phyloP scores from a whole-genome alignment of 352 stramenopile species.

The Globisporangium sylvaticum region DNA sequence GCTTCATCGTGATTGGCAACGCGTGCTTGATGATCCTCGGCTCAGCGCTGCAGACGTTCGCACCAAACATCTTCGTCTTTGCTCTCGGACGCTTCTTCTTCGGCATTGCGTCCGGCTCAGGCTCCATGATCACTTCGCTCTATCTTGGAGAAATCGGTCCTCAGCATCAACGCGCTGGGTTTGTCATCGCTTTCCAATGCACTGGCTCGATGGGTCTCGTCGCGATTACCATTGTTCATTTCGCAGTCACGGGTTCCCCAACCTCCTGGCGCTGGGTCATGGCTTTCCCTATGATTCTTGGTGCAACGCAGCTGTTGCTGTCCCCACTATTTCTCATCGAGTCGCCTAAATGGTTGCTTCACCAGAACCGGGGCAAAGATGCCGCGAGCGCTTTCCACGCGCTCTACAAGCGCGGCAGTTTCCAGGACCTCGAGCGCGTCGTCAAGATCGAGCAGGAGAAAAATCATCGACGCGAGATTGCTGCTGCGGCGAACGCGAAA shows the following conservation, averaged over 20 bases:
- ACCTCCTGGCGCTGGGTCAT: constrained; percentile 40
- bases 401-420: constrained; percentile 29
- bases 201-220: constrained; percentile 28
- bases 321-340: constrained; percentile 26
- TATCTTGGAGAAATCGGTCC: constrained; percentile 37
- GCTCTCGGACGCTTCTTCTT: constrained; percentile 36
- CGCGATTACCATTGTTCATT: constrained; percentile 31
- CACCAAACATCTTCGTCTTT: constrained; percentile 35
- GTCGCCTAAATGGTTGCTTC: constrained; percentile 34
- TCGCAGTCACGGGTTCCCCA: constrained; percentile 25
- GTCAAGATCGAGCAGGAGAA: constrained; percentile 28
- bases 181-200: constrained; percentile 37
- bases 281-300: constrained; percentile 29
- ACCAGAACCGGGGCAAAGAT: constrained; percentile 21
- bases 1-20: constrained; percentile 28
- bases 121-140: constrained; percentile 30
- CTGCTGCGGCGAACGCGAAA: constrained; percentile 10
- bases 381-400: constrained; percentile 23
- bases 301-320: constrained; percentile 25
- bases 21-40: constrained; percentile 36
- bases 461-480: constrained; percentile 19
- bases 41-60: constrained; percentile 28
- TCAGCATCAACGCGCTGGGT: constrained; percentile 24
- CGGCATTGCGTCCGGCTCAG: constrained; percentile 32
- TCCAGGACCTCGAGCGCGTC: constrained; percentile 28